phyloP scores from a whole-genome alignment of 768 basidiomycete species.

The Boletus edulis region DNA sequence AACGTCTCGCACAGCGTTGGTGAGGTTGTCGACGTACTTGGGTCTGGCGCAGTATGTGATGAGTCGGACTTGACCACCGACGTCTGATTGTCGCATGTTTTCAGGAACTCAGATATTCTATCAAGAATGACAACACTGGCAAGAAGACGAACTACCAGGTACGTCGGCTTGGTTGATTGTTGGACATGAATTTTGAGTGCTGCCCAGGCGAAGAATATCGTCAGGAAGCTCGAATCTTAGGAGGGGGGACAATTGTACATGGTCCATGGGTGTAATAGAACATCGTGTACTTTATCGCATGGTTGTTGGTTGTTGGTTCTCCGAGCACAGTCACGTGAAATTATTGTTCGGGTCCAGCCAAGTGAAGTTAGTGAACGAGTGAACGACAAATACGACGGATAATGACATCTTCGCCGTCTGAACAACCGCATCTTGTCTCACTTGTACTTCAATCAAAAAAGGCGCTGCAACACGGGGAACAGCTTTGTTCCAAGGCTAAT shows the following conservation, averaged over 20 bases:
- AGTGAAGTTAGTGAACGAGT: neutral
- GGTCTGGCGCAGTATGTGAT: constrained; percentile 34
- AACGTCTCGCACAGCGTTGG: constrained; percentile 40
- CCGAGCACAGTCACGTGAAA: constrained; percentile 12
- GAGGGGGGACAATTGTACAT: neutral
- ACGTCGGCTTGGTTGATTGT: neutral
- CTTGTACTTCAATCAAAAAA: constrained; percentile 82
- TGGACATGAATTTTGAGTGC: too few relatives aligned
- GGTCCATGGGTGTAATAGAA: neutral
- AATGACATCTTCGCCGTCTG: constrained; percentile 19
- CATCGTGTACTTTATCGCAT: neutral
- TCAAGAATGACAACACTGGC: constrained; percentile 43
- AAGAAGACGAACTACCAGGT: constrained; percentile 41
- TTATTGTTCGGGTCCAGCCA: too few relatives aligned
- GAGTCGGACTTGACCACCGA: accelerated
- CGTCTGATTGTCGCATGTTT: neutral
- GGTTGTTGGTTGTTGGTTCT: too few relatives aligned
- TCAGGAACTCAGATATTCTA: constrained; percentile 35
- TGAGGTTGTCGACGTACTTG: constrained; percentile 32
- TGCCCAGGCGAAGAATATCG: constrained; percentile 38
- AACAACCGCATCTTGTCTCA: constrained; percentile 66
- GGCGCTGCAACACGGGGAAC: constrained; percentile 74
- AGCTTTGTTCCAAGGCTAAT: constrained; percentile 69
- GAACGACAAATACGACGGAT: too few relatives aligned
- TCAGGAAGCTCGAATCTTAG: constrained; percentile 21